Evolutionary conservation across 2,329 filamentous ascomycete genomes (phyloP).

Genomic region (Periconia macrospinosa): DNA sequence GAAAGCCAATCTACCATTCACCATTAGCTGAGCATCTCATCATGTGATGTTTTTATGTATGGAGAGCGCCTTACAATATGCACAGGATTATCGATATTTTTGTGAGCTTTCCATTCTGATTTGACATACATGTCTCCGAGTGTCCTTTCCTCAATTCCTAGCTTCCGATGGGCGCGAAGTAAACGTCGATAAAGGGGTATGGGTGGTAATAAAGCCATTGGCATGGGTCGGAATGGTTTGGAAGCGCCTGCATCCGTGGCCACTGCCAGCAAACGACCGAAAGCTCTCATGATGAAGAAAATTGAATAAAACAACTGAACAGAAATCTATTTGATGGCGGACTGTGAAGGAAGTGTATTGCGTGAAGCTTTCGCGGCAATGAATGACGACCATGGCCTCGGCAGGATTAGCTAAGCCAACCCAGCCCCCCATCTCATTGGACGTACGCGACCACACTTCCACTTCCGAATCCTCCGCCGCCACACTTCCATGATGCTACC

Average conservation of each 20-base stretch:
- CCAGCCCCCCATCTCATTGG: conserved; percentile 7
- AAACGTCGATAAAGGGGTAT: conserved; percentile 88
- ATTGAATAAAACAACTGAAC: neutral
- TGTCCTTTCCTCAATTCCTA: conserved; percentile 73
- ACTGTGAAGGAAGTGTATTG: neutral
- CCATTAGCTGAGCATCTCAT: conserved; percentile 5
- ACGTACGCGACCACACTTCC: conserved; percentile 10
- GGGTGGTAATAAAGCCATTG: conserved; percentile 77
- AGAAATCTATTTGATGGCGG: neutral
- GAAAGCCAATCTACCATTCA: conserved; percentile 77
- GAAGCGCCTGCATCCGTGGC: conserved; percentile 40
- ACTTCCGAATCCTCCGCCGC: neutral
- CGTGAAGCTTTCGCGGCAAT: neutral
- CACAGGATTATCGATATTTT: conserved; percentile 81
- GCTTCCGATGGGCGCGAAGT: conserved; percentile 78
- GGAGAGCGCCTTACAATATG: conserved; percentile 69
- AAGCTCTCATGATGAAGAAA: conserved; percentile 33
- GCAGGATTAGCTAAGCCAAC: conserved; percentile 5
- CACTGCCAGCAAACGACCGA: conserved; percentile 32
- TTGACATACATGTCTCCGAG: conserved; percentile 94
- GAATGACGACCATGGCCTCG: conserved; percentile 5
- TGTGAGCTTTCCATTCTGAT: conserved; percentile 85
- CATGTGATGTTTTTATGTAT: neutral
- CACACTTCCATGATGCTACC: conserved; percentile 69
- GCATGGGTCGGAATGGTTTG: conserved; percentile 43